These are phyloP conservation scores for Fraxinus dipetala DNA, from an alignment of 305 asterid species.

Conservation along the genomic window DNA sequence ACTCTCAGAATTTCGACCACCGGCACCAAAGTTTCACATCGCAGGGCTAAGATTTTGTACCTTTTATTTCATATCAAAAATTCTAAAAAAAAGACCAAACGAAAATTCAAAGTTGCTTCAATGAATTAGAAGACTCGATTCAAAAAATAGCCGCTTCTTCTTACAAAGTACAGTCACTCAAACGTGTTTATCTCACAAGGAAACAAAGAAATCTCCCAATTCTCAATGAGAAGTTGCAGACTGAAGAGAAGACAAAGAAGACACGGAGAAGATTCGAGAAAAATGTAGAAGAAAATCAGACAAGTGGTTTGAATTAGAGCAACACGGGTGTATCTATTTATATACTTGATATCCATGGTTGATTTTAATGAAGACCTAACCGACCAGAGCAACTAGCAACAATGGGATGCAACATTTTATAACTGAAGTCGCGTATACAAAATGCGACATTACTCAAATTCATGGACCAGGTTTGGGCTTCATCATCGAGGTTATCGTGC, in stretches of 20 bases:
- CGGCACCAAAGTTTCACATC: background rate
- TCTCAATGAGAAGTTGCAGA: background rate
- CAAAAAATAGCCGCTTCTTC: background rate
- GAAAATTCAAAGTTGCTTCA: background rate
- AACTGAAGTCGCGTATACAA: too few species aligned
- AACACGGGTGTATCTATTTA: too few species aligned
- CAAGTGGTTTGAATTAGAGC: too few species aligned
- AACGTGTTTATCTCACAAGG: background rate
- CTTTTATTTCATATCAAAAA: background rate
- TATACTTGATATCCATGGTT: background rate
- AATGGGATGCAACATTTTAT: too few species aligned
- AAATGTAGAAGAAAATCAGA: background rate
- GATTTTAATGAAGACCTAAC: too few species aligned
- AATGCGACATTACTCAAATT: too few species aligned
- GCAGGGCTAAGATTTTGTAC: background rate
- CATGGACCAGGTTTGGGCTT: too few species aligned
- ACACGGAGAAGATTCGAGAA: too few species aligned
- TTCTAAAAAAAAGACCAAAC: background rate
- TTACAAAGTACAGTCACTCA: background rate
- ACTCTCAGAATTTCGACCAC: background rate
- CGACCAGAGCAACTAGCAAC: too few species aligned
- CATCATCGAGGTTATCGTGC: too few species aligned
- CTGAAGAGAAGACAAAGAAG: background rate
- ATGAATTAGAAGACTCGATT: too few species aligned
- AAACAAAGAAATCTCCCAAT: background rate